Conservation (phyloP, 2,329 filamentous ascomycete species). For the Helicocarpus griseus region DNA sequence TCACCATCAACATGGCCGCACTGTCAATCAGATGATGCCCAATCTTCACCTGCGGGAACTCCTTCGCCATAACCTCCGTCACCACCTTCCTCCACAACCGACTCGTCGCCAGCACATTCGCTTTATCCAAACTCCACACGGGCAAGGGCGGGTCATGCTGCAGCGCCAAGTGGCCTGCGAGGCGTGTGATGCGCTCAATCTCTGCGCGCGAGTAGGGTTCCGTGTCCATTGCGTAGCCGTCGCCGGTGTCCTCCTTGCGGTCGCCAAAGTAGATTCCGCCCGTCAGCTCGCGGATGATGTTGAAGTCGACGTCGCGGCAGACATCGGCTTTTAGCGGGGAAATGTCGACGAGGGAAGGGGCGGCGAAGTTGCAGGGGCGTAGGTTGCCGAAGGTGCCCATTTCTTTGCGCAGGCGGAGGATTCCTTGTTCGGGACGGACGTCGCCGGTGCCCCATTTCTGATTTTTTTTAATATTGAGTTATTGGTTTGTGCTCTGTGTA, state of each 20-base stretch:
- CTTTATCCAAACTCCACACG: slow-evolving; percentile 88
- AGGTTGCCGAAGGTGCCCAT: slow-evolving; percentile 92
- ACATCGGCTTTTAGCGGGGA: slow-evolving; percentile 82
- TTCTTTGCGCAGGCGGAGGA: slow-evolving; percentile 85
- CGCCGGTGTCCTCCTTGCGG: slow-evolving; percentile 64
- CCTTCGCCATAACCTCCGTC: slow-evolving; percentile 70
- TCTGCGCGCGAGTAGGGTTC: slow-evolving; percentile 78
- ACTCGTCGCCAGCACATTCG: slow-evolving; percentile 86
- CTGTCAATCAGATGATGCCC: slow-evolving; percentile 89
- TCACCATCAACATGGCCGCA: slow-evolving; percentile 96
- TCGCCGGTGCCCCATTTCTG: slow-evolving; percentile 79
- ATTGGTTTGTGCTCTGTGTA: too few species aligned
- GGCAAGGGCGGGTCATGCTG: slow-evolving; percentile 64
- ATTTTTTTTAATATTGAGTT: too few species aligned
- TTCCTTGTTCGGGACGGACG: slow-evolving; percentile 84
- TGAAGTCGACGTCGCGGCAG: slow-evolving; percentile 81
- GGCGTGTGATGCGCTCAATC: slow-evolving; percentile 76
- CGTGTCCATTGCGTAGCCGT: slow-evolving; percentile 68
- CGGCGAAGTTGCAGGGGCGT: slow-evolving; percentile 90
- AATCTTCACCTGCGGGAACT: slow-evolving; percentile 79
- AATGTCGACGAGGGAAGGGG: slow-evolving; percentile 68
- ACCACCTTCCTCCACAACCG: slow-evolving; percentile 84
- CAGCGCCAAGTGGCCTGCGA: slow-evolving; percentile 72
- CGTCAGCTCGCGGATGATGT: slow-evolving; percentile 84
- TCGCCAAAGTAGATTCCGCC: slow-evolving; percentile 95